Percentiles rank a stretch among this genome's conserved stretches.
Evolutionary conservation across 768 basidiomycete genomes (phyloP).

Genomic region (Boletus sensibilis): DNA sequence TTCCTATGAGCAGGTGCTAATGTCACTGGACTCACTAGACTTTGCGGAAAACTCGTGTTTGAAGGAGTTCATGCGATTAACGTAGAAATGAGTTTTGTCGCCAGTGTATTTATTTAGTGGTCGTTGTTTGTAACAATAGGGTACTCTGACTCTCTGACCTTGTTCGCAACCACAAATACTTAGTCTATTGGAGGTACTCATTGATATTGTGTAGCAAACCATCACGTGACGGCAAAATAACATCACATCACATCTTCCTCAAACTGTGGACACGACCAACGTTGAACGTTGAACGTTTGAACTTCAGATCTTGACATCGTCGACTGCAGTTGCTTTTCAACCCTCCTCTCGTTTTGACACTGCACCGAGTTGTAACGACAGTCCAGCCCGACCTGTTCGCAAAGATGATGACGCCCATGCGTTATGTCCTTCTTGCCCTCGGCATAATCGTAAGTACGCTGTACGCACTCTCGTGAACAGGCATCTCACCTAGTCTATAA

Average conservation of each 20-base stretch:
- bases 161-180: no score
- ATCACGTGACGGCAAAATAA: no score
- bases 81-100: constrained; percentile 9
- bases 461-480: neutral
- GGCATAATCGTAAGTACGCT: constrained; percentile 44
- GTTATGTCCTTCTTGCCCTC: constrained; percentile 51
- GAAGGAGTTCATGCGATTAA: constrained; percentile 28
- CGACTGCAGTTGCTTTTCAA: neutral
- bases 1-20: constrained; percentile 4
- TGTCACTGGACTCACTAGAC: constrained; percentile 9
- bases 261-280: constrained; percentile 2
- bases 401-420: constrained; percentile 59
- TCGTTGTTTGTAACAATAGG: no score
- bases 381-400: constrained; percentile 1
- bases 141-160: neutral
- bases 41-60: constrained; percentile 31
- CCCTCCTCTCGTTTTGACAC: neutral
- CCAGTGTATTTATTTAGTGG: neutral
- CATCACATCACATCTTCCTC: no score
- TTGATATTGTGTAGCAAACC: no score
- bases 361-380: neutral
- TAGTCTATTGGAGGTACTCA: no score
- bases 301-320: neutral
- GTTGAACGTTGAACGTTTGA: no score
- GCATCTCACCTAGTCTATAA: constrained; percentile 9